phyloP scores from a whole-genome alignment of 2,329 filamentous ascomycete species.

The Monosporascus sp. region DNA sequence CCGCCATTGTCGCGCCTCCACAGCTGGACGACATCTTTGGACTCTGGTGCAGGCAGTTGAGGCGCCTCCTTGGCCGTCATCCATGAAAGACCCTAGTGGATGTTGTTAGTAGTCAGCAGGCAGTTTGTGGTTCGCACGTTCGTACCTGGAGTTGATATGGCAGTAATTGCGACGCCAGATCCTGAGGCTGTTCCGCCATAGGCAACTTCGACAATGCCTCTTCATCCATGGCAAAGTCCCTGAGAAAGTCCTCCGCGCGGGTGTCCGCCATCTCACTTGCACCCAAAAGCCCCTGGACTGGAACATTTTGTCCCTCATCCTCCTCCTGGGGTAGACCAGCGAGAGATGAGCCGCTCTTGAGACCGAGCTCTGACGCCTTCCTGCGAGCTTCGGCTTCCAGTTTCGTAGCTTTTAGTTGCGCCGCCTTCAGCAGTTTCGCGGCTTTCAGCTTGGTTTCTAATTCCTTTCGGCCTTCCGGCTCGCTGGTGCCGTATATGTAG shows the following conservation, averaged over 20 bases:
- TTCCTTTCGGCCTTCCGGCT: slow-evolving; percentile 43
- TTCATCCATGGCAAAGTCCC: slow-evolving; percentile 68
- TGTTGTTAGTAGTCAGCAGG: neutral
- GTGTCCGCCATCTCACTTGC: slow-evolving; percentile 65
- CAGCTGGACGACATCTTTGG: slow-evolving; percentile 64
- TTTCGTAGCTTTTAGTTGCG: slow-evolving; percentile 51
- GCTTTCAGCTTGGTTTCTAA: slow-evolving; percentile 60
- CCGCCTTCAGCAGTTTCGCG: slow-evolving; percentile 58
- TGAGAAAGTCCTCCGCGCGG: slow-evolving; percentile 59
- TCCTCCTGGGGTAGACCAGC: slow-evolving; percentile 24
- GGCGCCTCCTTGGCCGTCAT: slow-evolving; percentile 73
- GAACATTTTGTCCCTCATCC: slow-evolving; percentile 33
- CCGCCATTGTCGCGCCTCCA: slow-evolving; percentile 58
- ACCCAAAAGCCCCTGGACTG: slow-evolving; percentile 59
- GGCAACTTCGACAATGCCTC: slow-evolving; percentile 66
- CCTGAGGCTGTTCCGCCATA: slow-evolving; percentile 62
- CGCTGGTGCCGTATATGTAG: slow-evolving; percentile 63
- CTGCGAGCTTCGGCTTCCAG: slow-evolving; percentile 49
- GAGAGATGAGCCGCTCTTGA: slow-evolving; percentile 34
- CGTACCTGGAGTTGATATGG: slow-evolving; percentile 68
- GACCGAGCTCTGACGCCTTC: slow-evolving; percentile 31
- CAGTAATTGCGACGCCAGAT: slow-evolving; percentile 62
- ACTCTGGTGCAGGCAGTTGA: slow-evolving; percentile 52
- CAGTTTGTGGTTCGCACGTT: neutral
- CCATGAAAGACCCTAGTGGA: slow-evolving; percentile 71